Percentiles rank a stretch among this genome's conserved stretches.
Conservation (phyloP, 345 rosid genomes). For the Heritiera fomes region DNA sequence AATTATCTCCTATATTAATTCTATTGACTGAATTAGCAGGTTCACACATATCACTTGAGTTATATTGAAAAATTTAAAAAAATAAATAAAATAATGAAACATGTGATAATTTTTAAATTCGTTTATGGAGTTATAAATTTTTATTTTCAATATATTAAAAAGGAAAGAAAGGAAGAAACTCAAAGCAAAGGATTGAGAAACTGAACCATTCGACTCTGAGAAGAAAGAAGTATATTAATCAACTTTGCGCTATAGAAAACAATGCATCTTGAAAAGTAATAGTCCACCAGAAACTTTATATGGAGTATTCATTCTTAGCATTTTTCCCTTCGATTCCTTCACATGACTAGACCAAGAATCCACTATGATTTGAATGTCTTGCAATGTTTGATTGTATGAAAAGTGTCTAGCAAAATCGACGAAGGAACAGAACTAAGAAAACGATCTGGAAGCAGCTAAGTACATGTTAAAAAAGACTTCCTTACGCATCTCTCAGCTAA, state of each 20-base stretch:
- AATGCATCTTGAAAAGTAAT: not conserved
- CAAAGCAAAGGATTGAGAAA: not conserved
- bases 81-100: no score
- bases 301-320: conserved; percentile 11
- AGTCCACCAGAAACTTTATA: not conserved
- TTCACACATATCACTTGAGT: no score
- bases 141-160: no score
- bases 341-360: conserved; percentile 2
- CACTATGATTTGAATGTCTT: not conserved
- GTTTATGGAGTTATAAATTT: no score
- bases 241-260: not conserved
- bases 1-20: no score
- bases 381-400: conserved; percentile 1
- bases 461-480: conserved; percentile 5
- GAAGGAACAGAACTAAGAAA: not conserved
- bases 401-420: conserved; percentile 1
- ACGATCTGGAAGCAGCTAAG: conserved; percentile 14
- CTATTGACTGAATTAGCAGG: no score
- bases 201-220: not conserved
- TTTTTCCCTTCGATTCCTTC: not conserved
- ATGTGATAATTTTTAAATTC: no score
- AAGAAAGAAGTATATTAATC: not conserved
- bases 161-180: not conserved
- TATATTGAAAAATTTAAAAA: no score
- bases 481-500: conserved; percentile 43